Evolutionary conservation across 345 rosid genomes (phyloP), one percentile per base, ranked within the genome.

Genomic region (Eucalyptus albens): DNA sequence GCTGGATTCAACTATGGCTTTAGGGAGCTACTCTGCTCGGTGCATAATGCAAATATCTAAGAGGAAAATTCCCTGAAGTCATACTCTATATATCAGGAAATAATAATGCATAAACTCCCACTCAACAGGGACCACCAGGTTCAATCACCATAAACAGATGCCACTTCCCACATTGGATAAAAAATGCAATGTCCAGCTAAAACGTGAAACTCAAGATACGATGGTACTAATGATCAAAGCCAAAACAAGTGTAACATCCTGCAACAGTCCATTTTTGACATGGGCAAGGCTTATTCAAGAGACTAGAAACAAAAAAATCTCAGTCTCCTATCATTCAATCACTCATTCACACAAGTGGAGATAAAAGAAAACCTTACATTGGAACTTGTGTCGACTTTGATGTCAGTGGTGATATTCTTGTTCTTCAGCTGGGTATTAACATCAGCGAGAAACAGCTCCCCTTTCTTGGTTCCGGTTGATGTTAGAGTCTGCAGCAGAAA

Each of bases 361-460:
- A 72, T 24, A 37, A 88, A 44, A 47, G 42, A 21, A 85, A 67
- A 50, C 37, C 94, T 82, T 91, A 95, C 96, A 77, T 95, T 95
- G 91, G 96, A 97, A 81, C 89, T 95, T 3, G 97, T 94, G 92
- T 96, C 96, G 8, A 97, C 98, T 95, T 98, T 98, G 92, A 98
- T 91, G 90, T 98, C 98, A 91, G 97, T 92, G 24, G 98, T 97
- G 93, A 96, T 77, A 88, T 96, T 98, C 94, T 95, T 98, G 94
- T 95, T 97, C 96, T 94, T 98, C 92, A 97, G 93, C 94, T 95
- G 98, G 55, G 99, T 96, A 88, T 89, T 92, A 49, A 98, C 94
- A 95, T 98, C 99, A 89, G 96, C 99, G 42, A 95, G 88, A 89
- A 98, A 93, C 33, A 96, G 29, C 11, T 94, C 96, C 86, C 97